Conservation (phyloP, 2,329 filamentous ascomycete genomes). For the Monilinia vaccinii-corymbosi region DNA sequence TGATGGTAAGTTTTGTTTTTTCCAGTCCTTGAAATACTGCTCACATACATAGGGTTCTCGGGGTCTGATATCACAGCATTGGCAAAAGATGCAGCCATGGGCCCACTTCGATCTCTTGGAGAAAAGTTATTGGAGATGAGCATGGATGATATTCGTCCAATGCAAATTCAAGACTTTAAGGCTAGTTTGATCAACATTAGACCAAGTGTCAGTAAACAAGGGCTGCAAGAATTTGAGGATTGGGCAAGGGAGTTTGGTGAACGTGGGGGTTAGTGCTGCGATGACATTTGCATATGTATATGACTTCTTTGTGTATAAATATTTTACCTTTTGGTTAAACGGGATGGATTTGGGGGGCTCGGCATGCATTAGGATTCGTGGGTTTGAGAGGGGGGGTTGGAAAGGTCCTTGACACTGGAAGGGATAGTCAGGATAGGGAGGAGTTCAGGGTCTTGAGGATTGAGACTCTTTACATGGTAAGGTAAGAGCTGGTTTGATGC, state of each 20-base stretch:
- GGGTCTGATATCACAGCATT: slow-evolving; percentile 94
- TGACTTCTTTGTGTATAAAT: slow-evolving; percentile 1
- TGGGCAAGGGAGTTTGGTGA: slow-evolving; percentile 95
- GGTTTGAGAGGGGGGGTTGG: neutral
- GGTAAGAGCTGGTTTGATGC: neutral
- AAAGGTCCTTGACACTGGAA: neutral
- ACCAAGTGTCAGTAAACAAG: slow-evolving; percentile 79
- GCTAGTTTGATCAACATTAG: slow-evolving; percentile 77
- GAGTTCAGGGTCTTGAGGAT: neutral
- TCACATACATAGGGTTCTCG: slow-evolving; percentile 64
- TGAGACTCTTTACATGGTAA: neutral
- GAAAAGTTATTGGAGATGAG: slow-evolving; percentile 84
- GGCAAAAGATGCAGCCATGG: slow-evolving; percentile 97
- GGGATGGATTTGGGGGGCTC: neutral
- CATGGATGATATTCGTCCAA: slow-evolving; percentile 89
- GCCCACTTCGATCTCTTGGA: slow-evolving; percentile 79
- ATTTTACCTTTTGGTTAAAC: neutral
- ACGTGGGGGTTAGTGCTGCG: slow-evolving; percentile 55
- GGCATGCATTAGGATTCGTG: neutral
- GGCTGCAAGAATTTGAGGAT: slow-evolving; percentile 82
- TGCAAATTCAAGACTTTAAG: slow-evolving; percentile 73
- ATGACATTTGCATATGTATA: neutral
- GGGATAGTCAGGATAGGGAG: neutral
- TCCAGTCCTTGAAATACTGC: neutral
- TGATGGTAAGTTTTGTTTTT: slow-evolving; percentile 37